phyloP scores from a whole-genome alignment of 768 basidiomycete genomes.

The Termitomyces sp. region DNA sequence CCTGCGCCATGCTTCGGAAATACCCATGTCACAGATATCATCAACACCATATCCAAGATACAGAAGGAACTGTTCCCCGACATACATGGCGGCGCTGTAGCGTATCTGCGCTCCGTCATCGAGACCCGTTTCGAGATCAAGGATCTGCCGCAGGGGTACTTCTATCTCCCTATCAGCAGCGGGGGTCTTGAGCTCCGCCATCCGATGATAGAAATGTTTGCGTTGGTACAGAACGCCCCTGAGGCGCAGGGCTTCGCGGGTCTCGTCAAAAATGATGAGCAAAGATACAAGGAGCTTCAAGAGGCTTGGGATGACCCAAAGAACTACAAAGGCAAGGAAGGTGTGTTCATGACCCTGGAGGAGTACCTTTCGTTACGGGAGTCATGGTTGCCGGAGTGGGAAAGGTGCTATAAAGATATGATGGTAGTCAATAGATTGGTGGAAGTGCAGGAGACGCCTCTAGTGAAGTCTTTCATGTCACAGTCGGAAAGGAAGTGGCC shows the following conservation, averaged over 20 bases:
- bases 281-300: slow-evolving; percentile 19
- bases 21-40: slow-evolving; percentile 13
- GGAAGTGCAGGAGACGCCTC: background rate
- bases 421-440: background rate
- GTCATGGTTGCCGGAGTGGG: slow-evolving; percentile 10
- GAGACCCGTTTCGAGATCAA: slow-evolving; percentile 1
- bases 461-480: background rate
- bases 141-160: background rate
- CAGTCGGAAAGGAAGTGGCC: background rate
- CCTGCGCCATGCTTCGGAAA: slow-evolving; percentile 20
- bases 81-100: background rate
- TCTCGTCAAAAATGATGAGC: slow-evolving; percentile 20
- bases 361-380: slow-evolving; percentile 10
- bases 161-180: slow-evolving; percentile 7
- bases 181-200: slow-evolving; percentile 24
- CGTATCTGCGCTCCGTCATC: slow-evolving; percentile 22
- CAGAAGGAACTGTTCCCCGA: background rate
- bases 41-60: background rate
- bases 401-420: slow-evolving; percentile 2
- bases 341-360: slow-evolving; percentile 12
- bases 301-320: slow-evolving; percentile 19
- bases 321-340: background rate
- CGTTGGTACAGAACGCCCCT: slow-evolving; percentile 12
- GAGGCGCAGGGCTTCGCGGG: slow-evolving; percentile 11
- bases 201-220: slow-evolving; percentile 31